Evolutionary conservation across 2,329 filamentous ascomycete species (phyloP), one percentile per base, ranked within the genome.

Genomic region (Exophiala calicioides): DNA sequence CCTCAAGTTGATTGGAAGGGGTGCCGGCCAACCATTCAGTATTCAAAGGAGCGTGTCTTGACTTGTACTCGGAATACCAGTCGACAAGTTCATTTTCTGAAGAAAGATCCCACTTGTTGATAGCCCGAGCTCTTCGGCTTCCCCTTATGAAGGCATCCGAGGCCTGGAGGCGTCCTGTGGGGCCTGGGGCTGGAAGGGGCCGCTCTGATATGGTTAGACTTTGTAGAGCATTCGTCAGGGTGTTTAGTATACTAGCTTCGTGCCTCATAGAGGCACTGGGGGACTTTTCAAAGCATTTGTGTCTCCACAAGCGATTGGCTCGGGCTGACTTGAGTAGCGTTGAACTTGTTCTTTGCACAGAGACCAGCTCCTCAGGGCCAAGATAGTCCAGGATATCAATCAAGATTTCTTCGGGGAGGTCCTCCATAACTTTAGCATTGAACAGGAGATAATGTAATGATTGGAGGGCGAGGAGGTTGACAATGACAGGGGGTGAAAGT

Each of bases 21-120:
- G 57, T 21, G 85, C 82, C 44, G 80, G 75, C 61, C 90, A 78
- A 31, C 90, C 90, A 96, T 58, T 79, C 84, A 42, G 89, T 73
- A 10, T 76, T 77, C n/a, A 89, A 75, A 0, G 84, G 82, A 1
- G 82, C 89, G 66, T 90, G 78, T 24, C 90, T 79, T 42, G 90
- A 88, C 53, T 94, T 85, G 62, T 90, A 95, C 66, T 96, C 90
- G 44, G 86, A 79, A 65, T 95, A 95, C 85, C 89, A 96, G 37
- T 86, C 82, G 15, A 90, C 75, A 30, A 73, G 74, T 67, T 96
- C 90, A 3, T 68, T 71, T 0, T 82, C 79, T 54, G 85, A 89
- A 0, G 80, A 81, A 1, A 88, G 88, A 58, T 95, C 88, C 90
- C 90, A 95, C 57, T 88, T 88, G 3, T 84, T 83, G 61, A 86